A percentile compares a stretch with the other conserved stretches of the same genome.
phyloP scores from a whole-genome alignment of 2,329 filamentous ascomycete genomes.

The Fusarium guadeloupense region DNA sequence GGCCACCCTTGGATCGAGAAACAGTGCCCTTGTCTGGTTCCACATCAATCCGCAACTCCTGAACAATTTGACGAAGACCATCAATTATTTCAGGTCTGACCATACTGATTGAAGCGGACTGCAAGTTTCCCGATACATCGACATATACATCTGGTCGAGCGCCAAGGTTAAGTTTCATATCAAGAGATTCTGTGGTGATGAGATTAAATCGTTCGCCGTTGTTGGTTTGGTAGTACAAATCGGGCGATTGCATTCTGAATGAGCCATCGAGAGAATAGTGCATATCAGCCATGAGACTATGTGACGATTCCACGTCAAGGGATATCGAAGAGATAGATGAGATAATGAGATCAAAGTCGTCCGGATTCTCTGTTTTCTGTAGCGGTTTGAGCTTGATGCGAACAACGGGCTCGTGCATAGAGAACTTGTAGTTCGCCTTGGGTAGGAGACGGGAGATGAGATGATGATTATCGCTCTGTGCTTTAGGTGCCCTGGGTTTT shows the following conservation, averaged over 20 bases:
- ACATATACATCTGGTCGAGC: slow-evolving; percentile 88
- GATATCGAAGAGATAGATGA: slow-evolving; percentile 95
- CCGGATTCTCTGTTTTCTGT: slow-evolving; percentile 68
- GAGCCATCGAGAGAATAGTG: slow-evolving; percentile 89
- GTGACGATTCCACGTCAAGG: slow-evolving; percentile 93
- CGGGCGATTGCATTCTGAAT: slow-evolving; percentile 83
- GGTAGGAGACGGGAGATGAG: slow-evolving; percentile 91
- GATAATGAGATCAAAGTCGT: slow-evolving; percentile 94
- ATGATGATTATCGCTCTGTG: slow-evolving; percentile 62
- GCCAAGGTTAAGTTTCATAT: slow-evolving; percentile 84
- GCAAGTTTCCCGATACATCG: slow-evolving; percentile 78
- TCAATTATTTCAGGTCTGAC: slow-evolving; percentile 92
- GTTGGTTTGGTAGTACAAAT: slow-evolving; percentile 93
- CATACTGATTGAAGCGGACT: slow-evolving; percentile 89
- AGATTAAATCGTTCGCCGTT: slow-evolving; percentile 85
- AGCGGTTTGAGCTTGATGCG: slow-evolving; percentile 88
- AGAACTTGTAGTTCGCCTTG: slow-evolving; percentile 94
- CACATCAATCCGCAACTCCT: slow-evolving; percentile 78
- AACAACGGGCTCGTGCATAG: slow-evolving; percentile 94
- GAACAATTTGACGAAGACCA: slow-evolving; percentile 89
- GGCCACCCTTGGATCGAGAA: slow-evolving; percentile 60
- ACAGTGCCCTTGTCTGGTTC: slow-evolving; percentile 65
- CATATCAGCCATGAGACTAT: slow-evolving; percentile 82
- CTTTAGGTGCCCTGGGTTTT: slow-evolving; percentile 50
- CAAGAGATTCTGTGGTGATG: slow-evolving; percentile 85